phyloP scores from a whole-genome alignment of 2,329 filamentous ascomycete species.

The Pestalotiopsis sp. region DNA sequence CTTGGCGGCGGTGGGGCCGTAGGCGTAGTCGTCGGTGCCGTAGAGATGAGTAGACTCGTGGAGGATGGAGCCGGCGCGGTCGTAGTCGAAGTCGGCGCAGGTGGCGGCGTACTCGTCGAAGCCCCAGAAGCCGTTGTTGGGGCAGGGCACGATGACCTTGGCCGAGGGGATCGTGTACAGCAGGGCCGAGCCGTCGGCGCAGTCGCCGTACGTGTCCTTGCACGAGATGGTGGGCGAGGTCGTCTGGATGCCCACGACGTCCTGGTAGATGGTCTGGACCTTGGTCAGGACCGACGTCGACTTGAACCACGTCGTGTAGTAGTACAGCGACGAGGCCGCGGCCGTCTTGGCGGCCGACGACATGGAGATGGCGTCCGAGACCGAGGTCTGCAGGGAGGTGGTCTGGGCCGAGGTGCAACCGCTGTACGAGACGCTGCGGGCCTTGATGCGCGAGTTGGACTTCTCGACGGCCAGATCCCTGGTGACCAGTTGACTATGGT shows the following conservation, averaged over 20 bases:
- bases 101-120: slow-evolving; percentile 5
- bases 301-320: slow-evolving; percentile 13
- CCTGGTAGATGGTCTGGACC: slow-evolving; percentile 11
- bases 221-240: slow-evolving; percentile 11
- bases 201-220: slow-evolving; percentile 11
- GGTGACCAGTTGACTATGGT: not conserved
- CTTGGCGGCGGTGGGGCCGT: slow-evolving; percentile 13
- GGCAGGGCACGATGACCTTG: slow-evolving; percentile 13
- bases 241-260: slow-evolving; percentile 8
- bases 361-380: slow-evolving; percentile 10
- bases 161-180: slow-evolving; percentile 12
- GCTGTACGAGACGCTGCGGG: slow-evolving; percentile 6
- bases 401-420: slow-evolving; percentile 7
- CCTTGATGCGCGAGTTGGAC: slow-evolving; percentile 10
- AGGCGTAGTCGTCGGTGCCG: slow-evolving; percentile 13
- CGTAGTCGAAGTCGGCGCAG: slow-evolving; percentile 12
- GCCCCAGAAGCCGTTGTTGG: slow-evolving; percentile 11
- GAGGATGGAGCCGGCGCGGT: slow-evolving; percentile 8
- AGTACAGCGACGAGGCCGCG: not conserved
- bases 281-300: slow-evolving; percentile 8
- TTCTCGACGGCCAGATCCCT: not conserved
- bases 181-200: slow-evolving; percentile 12
- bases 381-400: not conserved
- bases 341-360: slow-evolving; percentile 1
- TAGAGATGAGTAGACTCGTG: slow-evolving; percentile 11